Conservation (phyloP, 176 grass and related monocot species). For the Stipa capillata region DNA sequence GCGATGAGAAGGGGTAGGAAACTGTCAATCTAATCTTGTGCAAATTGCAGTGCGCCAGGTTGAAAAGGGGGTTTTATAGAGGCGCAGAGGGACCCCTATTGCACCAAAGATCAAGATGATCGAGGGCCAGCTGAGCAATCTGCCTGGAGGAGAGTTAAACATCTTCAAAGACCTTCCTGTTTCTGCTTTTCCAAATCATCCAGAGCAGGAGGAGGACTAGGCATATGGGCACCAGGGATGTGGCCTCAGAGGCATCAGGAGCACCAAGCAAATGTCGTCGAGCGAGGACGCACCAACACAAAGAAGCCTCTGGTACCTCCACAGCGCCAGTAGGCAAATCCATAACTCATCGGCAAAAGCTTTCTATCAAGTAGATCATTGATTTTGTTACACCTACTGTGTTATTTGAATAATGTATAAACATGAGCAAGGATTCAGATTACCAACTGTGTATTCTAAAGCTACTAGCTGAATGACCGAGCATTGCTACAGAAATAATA, state of each 20-base stretch:
- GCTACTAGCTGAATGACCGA: too few species aligned
- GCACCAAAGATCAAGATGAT: too few species aligned
- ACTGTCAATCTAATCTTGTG: too few species aligned
- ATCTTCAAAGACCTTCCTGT: background rate
- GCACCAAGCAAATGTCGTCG: background rate
- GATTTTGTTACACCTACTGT: background rate
- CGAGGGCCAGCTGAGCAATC: background rate
- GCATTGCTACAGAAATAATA: too few species aligned
- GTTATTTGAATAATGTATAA: background rate
- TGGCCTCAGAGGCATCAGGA: background rate
- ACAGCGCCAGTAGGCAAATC: background rate
- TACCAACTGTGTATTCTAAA: background rate
- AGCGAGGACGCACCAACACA: background rate
- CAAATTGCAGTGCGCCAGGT: too few species aligned
- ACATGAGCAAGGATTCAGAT: background rate
- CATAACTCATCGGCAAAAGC: background rate
- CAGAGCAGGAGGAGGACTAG: background rate
- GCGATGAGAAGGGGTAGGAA: too few species aligned
- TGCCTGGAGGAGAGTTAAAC: background rate
- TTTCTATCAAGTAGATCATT: background rate
- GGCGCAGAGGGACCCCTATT: too few species aligned
- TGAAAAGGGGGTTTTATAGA: too few species aligned
- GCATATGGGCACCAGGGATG: background rate
- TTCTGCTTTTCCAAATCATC: background rate
- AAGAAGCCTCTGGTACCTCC: background rate